These are phyloP conservation scores for Penicillium concentricum DNA, from an alignment of 2,329 filamentous ascomycete species.

Conservation along the genomic window DNA sequence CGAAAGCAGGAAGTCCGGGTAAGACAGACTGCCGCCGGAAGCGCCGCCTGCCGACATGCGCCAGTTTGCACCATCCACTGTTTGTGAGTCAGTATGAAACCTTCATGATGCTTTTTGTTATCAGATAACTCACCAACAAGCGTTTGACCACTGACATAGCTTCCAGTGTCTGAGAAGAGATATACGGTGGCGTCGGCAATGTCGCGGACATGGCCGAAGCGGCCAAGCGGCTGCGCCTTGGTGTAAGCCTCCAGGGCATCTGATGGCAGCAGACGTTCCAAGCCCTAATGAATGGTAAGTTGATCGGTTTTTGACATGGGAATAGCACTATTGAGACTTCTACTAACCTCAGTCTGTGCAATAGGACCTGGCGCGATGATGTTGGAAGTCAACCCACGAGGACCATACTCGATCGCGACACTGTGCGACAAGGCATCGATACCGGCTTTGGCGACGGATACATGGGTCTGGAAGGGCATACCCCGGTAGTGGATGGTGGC, in stretches of 20 bases:
- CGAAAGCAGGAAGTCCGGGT: slow-evolving; percentile 60
- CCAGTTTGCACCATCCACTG: slow-evolving; percentile 46
- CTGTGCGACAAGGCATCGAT: slow-evolving; percentile 81
- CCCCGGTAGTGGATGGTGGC: slow-evolving; percentile 91
- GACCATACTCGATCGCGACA: slow-evolving; percentile 85
- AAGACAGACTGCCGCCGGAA: slow-evolving; percentile 44
- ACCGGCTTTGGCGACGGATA: slow-evolving; percentile 86
- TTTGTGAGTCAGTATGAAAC: background rate
- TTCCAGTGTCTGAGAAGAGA: slow-evolving; percentile 80
- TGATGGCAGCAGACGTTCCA: slow-evolving; percentile 61
- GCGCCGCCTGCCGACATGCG: slow-evolving; percentile 33
- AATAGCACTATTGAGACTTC: too few relatives aligned
- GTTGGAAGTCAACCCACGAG: slow-evolving; percentile 81
- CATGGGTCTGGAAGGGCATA: slow-evolving; percentile 81
- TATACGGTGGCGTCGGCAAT: slow-evolving; percentile 92
- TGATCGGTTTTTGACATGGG: background rate
- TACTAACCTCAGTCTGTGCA: slow-evolving; percentile 66
- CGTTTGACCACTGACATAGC: slow-evolving; percentile 79
- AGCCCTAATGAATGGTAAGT: slow-evolving; percentile 47
- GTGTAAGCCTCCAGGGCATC: slow-evolving; percentile 49
- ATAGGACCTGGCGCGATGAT: slow-evolving; percentile 88
- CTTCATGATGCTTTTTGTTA: background rate
- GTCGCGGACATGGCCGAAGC: slow-evolving; percentile 77
- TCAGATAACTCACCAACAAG: slow-evolving; percentile 57
- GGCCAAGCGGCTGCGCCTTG: slow-evolving; percentile 66